Evolutionary conservation across 2,329 filamentous ascomycete genomes (phyloP).

Genomic region (Neodidymelliopsis sp.): DNA sequence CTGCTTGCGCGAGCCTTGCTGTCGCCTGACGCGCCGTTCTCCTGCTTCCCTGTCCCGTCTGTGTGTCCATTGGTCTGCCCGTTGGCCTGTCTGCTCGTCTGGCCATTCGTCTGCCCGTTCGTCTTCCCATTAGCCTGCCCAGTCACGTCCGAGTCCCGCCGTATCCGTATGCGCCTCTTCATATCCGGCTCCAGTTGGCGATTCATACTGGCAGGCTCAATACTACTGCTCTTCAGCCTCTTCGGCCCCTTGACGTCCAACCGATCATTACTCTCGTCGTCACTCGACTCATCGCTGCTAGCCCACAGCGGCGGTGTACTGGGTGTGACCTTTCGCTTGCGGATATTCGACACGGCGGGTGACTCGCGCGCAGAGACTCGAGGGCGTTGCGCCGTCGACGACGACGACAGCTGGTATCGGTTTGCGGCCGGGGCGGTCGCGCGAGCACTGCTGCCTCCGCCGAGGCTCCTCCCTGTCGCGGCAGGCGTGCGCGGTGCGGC

Average conservation of each 20-base stretch:
- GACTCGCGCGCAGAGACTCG: constrained; percentile 30
- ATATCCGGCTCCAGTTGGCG: constrained; percentile 48
- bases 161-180: constrained; percentile 42
- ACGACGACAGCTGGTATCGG: constrained; percentile 38
- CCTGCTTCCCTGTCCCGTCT: constrained; percentile 17
- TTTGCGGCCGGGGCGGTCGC: constrained; percentile 31
- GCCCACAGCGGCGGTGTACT: constrained; percentile 46
- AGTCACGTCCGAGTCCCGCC: constrained; percentile 20
- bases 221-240: constrained; percentile 46
- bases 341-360: constrained; percentile 37
- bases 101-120: constrained; percentile 14
- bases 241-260: constrained; percentile 37
- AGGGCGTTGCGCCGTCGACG: constrained; percentile 23
- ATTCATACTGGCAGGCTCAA: constrained; percentile 46
- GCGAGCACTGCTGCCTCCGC: constrained; percentile 21
- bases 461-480: constrained; percentile 17
- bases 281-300: constrained; percentile 43
- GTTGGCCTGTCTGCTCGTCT: no score
- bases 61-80: constrained; percentile 6
- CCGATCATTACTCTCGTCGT: constrained; percentile 39
- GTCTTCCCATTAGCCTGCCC: not conserved
- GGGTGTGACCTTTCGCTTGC: constrained; percentile 45
- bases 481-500: constrained; percentile 20
- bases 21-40: constrained; percentile 19
- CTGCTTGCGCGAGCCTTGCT: constrained; percentile 10